Evolutionary conservation across 1,284 basidiomycete species (phyloP).

Genomic region (Uromyces viciae-fabae): DNA sequence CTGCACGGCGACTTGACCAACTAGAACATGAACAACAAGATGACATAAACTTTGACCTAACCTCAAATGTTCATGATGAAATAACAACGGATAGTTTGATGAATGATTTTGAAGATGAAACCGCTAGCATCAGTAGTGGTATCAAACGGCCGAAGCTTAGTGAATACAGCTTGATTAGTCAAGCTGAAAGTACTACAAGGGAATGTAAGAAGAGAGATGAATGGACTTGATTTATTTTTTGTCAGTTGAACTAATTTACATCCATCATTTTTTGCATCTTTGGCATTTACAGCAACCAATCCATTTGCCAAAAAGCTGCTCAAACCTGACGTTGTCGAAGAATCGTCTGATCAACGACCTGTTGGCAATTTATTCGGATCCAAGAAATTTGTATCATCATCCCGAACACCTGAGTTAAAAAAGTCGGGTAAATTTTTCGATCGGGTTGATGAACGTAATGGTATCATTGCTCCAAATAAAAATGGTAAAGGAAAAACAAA

Average conservation of each 20-base stretch:
- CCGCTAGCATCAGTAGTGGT: background rate
- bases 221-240: background rate
- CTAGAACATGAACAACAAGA: background rate
- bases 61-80: background rate
- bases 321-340: background rate
- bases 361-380: background rate
- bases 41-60: background rate
- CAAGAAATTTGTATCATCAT: background rate
- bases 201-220: constrained; percentile 2
- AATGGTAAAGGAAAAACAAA: background rate
- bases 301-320: constrained; percentile 31
- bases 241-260: background rate
- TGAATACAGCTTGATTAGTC: constrained; percentile 23
- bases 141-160: constrained; percentile 20
- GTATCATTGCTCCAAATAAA: background rate
- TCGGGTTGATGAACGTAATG: constrained; percentile 27
- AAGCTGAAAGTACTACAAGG: background rate
- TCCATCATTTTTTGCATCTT: no score
- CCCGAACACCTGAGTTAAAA: constrained; percentile 1
- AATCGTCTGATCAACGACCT: background rate
- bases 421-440: constrained; percentile 33
- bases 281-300: constrained; percentile 27
- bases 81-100: constrained; percentile 9
- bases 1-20: background rate
- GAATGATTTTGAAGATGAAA: constrained; percentile 3